A percentile compares a stretch with the other conserved stretches of the same genome.
These are phyloP conservation scores for Daedaleopsis nitida DNA, from an alignment of 768 basidiomycete species.

Conservation along the genomic window DNA sequence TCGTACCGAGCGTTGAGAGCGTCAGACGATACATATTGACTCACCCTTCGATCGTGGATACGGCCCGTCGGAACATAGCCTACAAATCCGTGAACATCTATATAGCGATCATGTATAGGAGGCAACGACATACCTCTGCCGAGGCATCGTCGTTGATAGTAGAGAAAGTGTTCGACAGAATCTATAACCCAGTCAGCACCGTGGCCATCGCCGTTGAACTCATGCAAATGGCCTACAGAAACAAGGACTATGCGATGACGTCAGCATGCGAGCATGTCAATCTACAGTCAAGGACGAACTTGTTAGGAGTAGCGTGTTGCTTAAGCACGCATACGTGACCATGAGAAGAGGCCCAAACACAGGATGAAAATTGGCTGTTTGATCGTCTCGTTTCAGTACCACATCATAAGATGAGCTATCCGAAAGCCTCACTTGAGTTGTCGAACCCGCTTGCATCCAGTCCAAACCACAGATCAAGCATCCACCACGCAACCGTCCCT, in stretches of 20 bases:
- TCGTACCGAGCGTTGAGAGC: not conserved
- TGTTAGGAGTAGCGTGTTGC: slow-evolving; percentile 90
- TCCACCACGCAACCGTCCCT: slow-evolving; percentile 87
- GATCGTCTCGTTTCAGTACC: not conserved
- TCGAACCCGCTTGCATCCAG: slow-evolving; percentile 91
- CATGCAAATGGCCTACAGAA: slow-evolving; percentile 51
- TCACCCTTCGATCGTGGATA: slow-evolving; percentile 92
- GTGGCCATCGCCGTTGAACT: not conserved
- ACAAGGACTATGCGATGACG: slow-evolving; percentile 58
- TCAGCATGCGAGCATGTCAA: slow-evolving; percentile 14
- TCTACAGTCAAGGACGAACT: slow-evolving; percentile 44
- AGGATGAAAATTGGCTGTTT: slow-evolving; percentile 73
- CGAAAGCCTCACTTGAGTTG: slow-evolving; percentile 60
- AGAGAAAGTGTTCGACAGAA: slow-evolving; percentile 93
- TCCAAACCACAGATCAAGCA: slow-evolving; percentile 94
- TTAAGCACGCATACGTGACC: slow-evolving; percentile 89
- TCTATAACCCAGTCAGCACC: slow-evolving; percentile 46
- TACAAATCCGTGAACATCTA: slow-evolving; percentile 31
- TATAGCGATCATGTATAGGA: slow-evolving; percentile 2
- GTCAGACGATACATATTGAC: not conserved
- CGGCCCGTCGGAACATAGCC: slow-evolving; percentile 95
- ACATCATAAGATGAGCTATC: not conserved
- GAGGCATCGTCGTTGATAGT: slow-evolving; percentile 91
- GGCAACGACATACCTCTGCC: slow-evolving; percentile 63
- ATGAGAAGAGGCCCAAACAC: slow-evolving; percentile 91